Evolutionary conservation across 2,329 filamentous ascomycete species (phyloP).

Genomic region (Neodidymelliopsis sp.): DNA sequence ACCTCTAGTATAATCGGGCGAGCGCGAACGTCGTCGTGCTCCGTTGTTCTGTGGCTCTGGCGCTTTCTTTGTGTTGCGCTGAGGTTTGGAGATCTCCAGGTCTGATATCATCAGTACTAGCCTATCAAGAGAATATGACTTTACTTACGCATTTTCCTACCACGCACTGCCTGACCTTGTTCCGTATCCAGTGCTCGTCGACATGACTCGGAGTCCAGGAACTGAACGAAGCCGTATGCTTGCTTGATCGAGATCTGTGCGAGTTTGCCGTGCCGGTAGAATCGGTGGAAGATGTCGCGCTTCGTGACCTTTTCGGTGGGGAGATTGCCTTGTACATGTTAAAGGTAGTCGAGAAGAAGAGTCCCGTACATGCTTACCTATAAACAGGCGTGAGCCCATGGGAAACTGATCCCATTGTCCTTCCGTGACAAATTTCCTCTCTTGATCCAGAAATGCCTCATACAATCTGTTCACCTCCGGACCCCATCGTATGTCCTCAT

Average conservation of each 20-base stretch:
- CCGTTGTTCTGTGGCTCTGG: constrained; percentile 42
- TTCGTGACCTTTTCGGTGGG: constrained; percentile 94
- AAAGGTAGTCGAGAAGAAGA: constrained; percentile 6
- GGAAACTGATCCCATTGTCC: constrained; percentile 85
- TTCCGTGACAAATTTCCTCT: constrained; percentile 77
- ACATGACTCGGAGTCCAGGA: constrained; percentile 78
- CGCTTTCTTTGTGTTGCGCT: constrained; percentile 76
- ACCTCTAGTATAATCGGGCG: constrained; percentile 66
- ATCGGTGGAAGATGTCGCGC: constrained; percentile 89
- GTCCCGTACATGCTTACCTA: constrained; percentile 64
- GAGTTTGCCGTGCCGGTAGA: constrained; percentile 82
- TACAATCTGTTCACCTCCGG: constrained; percentile 71
- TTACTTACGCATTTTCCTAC: constrained; percentile 89
- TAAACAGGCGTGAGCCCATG: constrained; percentile 78
- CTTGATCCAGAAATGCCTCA: constrained; percentile 75
- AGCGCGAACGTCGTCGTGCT: constrained; percentile 64
- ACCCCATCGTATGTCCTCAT: constrained; percentile 60
- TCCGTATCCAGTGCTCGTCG: constrained; percentile 76
- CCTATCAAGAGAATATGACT: neutral
- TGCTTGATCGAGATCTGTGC: constrained; percentile 97
- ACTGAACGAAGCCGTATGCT: constrained; percentile 96
- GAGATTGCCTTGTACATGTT: constrained; percentile 72
- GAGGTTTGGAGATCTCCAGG: constrained; percentile 86
- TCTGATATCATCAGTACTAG: constrained; percentile 62
- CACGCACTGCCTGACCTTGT: constrained; percentile 81